phyloP scores from a whole-genome alignment of 1,139 yeast genomes.

The Yamadazyma conglobata region DNA sequence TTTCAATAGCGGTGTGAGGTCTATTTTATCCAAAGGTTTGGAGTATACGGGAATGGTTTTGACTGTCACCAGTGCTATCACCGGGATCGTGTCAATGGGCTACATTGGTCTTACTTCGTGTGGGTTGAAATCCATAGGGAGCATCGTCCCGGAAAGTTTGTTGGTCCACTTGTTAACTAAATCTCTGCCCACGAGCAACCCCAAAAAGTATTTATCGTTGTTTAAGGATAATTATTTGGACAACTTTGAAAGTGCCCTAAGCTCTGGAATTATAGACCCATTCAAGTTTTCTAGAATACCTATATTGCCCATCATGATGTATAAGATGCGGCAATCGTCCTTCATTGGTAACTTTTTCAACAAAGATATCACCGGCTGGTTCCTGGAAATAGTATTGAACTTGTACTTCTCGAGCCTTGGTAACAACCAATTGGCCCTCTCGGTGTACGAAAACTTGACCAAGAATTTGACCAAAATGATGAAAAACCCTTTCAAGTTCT shows the following conservation, averaged over 20 bases:
- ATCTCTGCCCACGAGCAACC: not conserved
- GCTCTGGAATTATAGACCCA: conserved; percentile 37
- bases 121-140: conserved; percentile 40
- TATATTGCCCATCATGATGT: conserved; percentile 37
- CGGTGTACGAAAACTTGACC: conserved; percentile 15
- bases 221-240: conserved; percentile 21
- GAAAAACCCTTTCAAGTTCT: conserved; percentile 11
- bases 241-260: conserved; percentile 31
- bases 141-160: conserved; percentile 34
- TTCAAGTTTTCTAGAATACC: conserved; percentile 41
- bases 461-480: conserved; percentile 8
- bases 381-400: conserved; percentile 34
- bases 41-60: conserved; percentile 33
- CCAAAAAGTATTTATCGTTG: conserved; percentile 15
- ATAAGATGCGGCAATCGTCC: conserved; percentile 39
- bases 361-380: conserved; percentile 19
- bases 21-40: conserved; percentile 21
- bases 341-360: conserved; percentile 26
- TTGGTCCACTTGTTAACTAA: conserved; percentile 30
- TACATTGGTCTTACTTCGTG: conserved; percentile 40
- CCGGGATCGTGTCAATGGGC: conserved; percentile 42
- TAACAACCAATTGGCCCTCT: conserved; percentile 27
- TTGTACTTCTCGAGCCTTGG: conserved; percentile 42
- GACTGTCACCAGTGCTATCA: conserved; percentile 39
- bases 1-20: conserved; percentile 19